Conservation (phyloP, 2,329 filamentous ascomycete genomes). For the Penicillium sp. region DNA sequence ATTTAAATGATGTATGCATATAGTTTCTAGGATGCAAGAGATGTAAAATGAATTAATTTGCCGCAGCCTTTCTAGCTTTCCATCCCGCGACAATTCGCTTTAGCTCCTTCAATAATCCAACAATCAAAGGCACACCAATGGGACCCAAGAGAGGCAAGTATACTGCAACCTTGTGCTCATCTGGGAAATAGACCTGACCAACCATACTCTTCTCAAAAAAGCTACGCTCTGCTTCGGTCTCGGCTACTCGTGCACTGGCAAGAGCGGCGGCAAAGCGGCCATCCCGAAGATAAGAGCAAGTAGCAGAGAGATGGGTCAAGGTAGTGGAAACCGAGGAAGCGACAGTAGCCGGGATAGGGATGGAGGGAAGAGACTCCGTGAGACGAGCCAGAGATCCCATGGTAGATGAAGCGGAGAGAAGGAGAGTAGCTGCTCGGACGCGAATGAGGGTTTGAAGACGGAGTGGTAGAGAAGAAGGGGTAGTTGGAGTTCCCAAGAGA, state of each 20-base stretch:
- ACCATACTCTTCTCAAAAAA: conserved; percentile 99
- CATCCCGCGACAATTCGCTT: conserved; percentile 51
- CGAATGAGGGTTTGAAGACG: conserved; percentile 81
- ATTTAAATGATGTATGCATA: background rate
- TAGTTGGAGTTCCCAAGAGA: conserved; percentile 79
- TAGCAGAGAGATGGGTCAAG: conserved; percentile 72
- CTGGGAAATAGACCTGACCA: conserved; percentile 95
- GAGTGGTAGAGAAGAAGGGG: conserved; percentile 75
- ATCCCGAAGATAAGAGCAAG: conserved; percentile 69
- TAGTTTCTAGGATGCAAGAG: background rate
- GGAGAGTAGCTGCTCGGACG: conserved; percentile 80
- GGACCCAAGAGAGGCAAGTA: conserved; percentile 91
- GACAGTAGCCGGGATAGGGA: conserved; percentile 85
- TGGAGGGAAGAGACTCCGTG: conserved; percentile 79
- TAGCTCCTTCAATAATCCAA: conserved; percentile 80
- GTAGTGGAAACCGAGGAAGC: conserved; percentile 81
- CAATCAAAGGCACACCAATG: conserved; percentile 82
- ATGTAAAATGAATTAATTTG: background rate
- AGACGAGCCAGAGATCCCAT: conserved; percentile 89
- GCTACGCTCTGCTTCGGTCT: conserved; percentile 84
- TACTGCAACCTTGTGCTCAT: conserved; percentile 96
- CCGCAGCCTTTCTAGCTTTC: conserved; percentile 27
- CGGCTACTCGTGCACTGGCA: conserved; percentile 78
- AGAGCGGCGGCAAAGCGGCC: conserved; percentile 67
- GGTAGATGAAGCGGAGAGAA: conserved; percentile 88